These are phyloP conservation scores for Lagerstroemia speciosa DNA, from an alignment of 345 rosid species.

Conservation along the genomic window DNA sequence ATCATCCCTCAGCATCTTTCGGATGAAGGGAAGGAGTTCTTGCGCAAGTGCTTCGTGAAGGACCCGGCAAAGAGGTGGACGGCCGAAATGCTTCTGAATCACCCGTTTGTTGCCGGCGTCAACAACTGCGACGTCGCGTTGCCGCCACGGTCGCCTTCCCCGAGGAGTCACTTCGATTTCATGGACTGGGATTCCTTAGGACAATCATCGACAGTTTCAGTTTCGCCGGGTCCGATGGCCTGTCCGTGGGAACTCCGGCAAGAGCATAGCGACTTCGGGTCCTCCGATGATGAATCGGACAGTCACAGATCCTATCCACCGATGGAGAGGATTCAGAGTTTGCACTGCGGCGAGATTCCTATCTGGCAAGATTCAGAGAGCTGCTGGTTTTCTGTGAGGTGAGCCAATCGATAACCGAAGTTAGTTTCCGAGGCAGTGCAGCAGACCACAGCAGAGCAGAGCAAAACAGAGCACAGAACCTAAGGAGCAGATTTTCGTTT, in stretches of 20 bases:
- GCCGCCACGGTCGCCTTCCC: constrained; percentile 1
- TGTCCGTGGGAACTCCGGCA: neutral
- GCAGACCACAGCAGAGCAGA: neutral
- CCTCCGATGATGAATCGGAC: neutral
- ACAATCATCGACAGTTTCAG: neutral
- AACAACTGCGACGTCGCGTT: neutral
- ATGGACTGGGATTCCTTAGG: neutral
- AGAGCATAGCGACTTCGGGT: neutral
- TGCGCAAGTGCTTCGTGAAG: constrained; percentile 48
- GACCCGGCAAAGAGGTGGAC: constrained; percentile 57
- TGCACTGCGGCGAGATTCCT: neutral
- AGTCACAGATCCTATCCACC: neutral
- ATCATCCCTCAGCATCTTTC: constrained; percentile 46
- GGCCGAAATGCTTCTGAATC: constrained; percentile 62
- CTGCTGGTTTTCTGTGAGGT: constrained; percentile 1
- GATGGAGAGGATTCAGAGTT: neutral
- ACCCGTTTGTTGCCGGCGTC: constrained; percentile 37
- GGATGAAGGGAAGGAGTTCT: constrained; percentile 62
- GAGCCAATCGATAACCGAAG: neutral
- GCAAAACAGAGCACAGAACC: neutral
- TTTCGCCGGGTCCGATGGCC: neutral
- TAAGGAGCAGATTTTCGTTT: neutral
- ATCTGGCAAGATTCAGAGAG: constrained; percentile 2
- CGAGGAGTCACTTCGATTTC: constrained; percentile 15
- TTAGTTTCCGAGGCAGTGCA: neutral